phyloP scores from a whole-genome alignment of 2,329 filamentous ascomycete species.

The Fusarium sp. region DNA sequence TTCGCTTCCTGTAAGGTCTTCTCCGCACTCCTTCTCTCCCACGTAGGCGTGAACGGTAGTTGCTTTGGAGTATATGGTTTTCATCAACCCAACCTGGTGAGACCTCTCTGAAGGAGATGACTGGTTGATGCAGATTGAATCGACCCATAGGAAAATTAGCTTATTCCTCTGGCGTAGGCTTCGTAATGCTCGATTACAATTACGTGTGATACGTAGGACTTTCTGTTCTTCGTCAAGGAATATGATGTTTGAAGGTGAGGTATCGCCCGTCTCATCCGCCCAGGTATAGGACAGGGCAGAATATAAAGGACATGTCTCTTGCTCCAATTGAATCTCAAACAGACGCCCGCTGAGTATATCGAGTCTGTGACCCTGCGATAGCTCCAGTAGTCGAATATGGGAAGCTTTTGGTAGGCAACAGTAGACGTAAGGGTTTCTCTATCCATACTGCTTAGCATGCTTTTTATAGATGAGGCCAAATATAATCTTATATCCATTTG shows the following conservation, averaged over 20 bases:
- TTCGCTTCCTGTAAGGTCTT: neutral
- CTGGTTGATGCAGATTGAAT: neutral
- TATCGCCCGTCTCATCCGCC: rapidly evolving
- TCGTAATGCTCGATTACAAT: rapidly evolving
- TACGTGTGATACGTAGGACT: neutral
- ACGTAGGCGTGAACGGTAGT: neutral
- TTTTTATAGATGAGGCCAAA: rapidly evolving
- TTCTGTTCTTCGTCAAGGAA: rapidly evolving
- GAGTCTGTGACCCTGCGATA: rapidly evolving
- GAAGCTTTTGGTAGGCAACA: rapidly evolving
- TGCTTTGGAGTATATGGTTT: neutral
- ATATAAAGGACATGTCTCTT: rapidly evolving
- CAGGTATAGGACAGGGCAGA: neutral
- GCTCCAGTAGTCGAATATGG: neutral
- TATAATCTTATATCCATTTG: rapidly evolving
- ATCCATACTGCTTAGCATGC: rapidly evolving
- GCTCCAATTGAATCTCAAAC: neutral
- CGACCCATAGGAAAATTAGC: rapidly evolving
- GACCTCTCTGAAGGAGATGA: rapidly evolving
- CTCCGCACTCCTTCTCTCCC: rapidly evolving
- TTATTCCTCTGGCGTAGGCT: neutral
- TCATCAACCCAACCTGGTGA: neutral
- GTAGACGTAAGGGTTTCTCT: neutral
- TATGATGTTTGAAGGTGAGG: neutral
- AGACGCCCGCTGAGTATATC: neutral